Evolutionary conservation across 1,284 basidiomycete genomes (phyloP), one percentile per base, ranked within the genome.

Genomic region (Moniliella sp.): DNA sequence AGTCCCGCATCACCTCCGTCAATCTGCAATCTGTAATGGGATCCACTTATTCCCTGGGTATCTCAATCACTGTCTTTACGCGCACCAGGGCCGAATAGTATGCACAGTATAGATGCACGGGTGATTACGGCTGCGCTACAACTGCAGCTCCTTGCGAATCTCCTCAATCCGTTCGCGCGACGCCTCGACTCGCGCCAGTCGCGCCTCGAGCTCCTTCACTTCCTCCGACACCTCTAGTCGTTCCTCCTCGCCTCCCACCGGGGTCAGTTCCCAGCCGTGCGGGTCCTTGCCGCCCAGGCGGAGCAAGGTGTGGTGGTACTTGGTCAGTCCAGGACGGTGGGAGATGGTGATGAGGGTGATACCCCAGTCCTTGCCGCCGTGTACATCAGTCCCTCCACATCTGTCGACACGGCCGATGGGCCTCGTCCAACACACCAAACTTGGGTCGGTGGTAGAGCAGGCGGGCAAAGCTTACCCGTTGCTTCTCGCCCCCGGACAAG

Each of bases 321-420:
- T 57, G 43, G 56, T 46, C 8, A 57, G 42, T 28, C 46, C 48
- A 7, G 50, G 51, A 74, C 81, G 57, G 70, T 73, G 40, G 79
- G 64, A 10, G 77, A 76, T 7, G 74, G 80, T 28, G 43, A 94
- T 78, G 28, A 97, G 69, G 0, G 86, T 91, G 50, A 93, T 86
- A 2, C 78, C 83, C 9, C 83, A 64, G n/a, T 73, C 69, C 62
- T 93, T 93, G 21, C 80, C 78, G 45, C 81, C 54, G 88, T 78
- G 64, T 93, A 94, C 81, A 97, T 86, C 39, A 76, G 67, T 0
- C 84, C 84, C 58, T 93, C 86, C 13, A 93, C 83, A 53, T 94
- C 88, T 35, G 80, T 83, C 5, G 83, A 91, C 4, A 97, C 84
- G 1, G 88, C 88, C 41, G 78, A 83, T 3, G 86, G 93, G 62